phyloP scores from a whole-genome alignment of 192 early-diverging fungal genomes.

The Blastocladiella britannica region DNA sequence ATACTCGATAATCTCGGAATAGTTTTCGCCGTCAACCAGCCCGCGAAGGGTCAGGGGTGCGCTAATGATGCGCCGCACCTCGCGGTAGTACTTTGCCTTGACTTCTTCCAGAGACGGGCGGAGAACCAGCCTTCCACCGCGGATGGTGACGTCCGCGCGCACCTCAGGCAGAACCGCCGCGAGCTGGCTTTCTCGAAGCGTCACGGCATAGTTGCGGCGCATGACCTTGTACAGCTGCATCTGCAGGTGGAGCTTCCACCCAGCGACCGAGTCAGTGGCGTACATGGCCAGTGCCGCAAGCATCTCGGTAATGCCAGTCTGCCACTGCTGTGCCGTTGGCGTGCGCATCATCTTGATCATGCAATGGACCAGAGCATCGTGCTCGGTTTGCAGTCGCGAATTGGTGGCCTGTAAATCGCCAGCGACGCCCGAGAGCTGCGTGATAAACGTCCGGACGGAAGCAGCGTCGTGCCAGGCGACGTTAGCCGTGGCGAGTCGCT shows the following conservation, averaged over 20 bases:
- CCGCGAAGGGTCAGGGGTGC: conserved; percentile 24
- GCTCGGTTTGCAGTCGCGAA: conserved; percentile 19
- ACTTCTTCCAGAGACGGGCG: conserved; percentile 35
- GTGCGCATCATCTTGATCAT: conserved; percentile 16
- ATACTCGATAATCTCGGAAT: conserved; percentile 21
- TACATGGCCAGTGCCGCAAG: conserved; percentile 18
- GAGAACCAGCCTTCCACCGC: conserved; percentile 28
- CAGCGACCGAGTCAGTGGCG: conserved; percentile 14
- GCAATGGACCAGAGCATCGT: conserved; percentile 18
- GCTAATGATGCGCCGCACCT: conserved; percentile 40
- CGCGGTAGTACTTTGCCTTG: conserved; percentile 37
- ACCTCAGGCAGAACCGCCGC: conserved; percentile 38
- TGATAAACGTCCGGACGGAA: conserved; percentile 24
- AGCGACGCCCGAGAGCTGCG: conserved; percentile 17
- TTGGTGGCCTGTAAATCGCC: conserved; percentile 23
- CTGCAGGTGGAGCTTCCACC: conserved; percentile 33
- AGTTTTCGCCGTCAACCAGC: conserved; percentile 19
- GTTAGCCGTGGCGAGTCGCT: conserved; percentile 21
- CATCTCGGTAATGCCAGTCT: conserved; percentile 23
- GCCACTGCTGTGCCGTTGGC: conserved; percentile 30
- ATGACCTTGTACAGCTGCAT: conserved; percentile 35
- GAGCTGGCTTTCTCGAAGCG: conserved; percentile 22
- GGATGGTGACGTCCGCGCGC: conserved; percentile 30
- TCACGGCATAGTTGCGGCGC: conserved; percentile 25
- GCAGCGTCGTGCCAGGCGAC: conserved; percentile 18